These are phyloP conservation scores for Anisodus acutangulus DNA, from an alignment of 257 asterid species.

Conservation along the genomic window DNA sequence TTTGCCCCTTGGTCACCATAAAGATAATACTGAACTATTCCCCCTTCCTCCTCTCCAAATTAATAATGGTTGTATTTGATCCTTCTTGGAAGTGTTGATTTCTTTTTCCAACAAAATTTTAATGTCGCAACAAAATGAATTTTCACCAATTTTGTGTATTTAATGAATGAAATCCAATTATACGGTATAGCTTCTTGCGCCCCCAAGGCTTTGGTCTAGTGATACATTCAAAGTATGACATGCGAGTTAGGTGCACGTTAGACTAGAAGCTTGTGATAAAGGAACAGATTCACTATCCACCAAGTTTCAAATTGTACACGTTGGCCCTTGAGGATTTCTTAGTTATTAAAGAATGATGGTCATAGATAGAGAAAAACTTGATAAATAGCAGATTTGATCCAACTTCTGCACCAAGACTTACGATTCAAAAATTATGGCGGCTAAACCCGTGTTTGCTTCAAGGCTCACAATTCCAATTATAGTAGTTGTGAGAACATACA, in stretches of 20 bases:
- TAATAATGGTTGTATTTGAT: neutral
- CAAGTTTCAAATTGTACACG: neutral
- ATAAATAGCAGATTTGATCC: neutral
- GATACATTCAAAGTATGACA: neutral
- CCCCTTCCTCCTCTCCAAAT: neutral
- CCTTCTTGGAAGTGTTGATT: neutral
- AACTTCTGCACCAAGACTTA: neutral
- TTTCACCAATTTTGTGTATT: neutral
- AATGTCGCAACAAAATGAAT: neutral
- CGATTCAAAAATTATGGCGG: conserved; percentile 73
- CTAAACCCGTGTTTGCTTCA: conserved; percentile 56
- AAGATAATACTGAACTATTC: neutral
- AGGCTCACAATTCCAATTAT: neutral
- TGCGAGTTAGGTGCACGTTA: neutral
- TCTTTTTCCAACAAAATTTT: neutral
- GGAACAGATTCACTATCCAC: neutral
- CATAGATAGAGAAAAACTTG: neutral
- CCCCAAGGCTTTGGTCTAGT: no score
- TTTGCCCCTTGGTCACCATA: neutral
- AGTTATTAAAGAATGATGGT: neutral
- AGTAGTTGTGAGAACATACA: neutral
- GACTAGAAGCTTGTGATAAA: no score
- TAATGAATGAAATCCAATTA: neutral
- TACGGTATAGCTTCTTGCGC: neutral
- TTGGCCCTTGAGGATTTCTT: conserved; percentile 4